Conservation (phyloP, 1,284 basidiomycete genomes). For the Melampsora larici-populina region DNA sequence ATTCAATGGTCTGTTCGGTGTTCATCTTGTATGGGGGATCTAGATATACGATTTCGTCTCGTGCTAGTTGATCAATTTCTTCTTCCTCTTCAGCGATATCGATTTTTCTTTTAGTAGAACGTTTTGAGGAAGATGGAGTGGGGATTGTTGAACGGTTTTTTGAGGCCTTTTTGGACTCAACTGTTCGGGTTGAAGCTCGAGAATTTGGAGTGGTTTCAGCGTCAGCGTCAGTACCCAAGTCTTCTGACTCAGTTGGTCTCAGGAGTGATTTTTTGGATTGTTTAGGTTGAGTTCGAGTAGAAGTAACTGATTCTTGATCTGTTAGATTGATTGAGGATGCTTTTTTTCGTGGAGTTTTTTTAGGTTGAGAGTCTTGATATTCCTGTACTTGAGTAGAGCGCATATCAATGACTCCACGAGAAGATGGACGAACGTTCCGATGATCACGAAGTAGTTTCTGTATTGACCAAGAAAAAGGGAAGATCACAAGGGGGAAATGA, state of each 20-base stretch:
- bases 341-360: slow-evolving; percentile 24
- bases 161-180: background rate
- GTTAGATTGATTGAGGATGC: slow-evolving; percentile 7
- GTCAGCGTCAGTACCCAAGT: background rate
- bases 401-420: slow-evolving; percentile 34
- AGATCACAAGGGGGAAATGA: slow-evolving; percentile 43
- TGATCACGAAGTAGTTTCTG: slow-evolving; percentile 40
- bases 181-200: background rate
- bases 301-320: background rate
- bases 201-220: slow-evolving; percentile 21
- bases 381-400: slow-evolving; percentile 4
- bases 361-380: background rate
- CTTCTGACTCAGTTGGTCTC: background rate
- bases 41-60: background rate
- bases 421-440: slow-evolving; percentile 25
- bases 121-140: too few species aligned
- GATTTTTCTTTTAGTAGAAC: background rate
- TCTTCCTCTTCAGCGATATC: background rate
- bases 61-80: background rate
- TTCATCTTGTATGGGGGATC: background rate
- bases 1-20: slow-evolving; percentile 12
- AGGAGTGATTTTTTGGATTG: slow-evolving; percentile 11
- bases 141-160: background rate
- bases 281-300: background rate
- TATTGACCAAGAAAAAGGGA: slow-evolving; percentile 41